Base-by-base conservation (phyloP, 2,329 filamentous ascomycete genomes). In the Diaporthe amygdali region DNA sequence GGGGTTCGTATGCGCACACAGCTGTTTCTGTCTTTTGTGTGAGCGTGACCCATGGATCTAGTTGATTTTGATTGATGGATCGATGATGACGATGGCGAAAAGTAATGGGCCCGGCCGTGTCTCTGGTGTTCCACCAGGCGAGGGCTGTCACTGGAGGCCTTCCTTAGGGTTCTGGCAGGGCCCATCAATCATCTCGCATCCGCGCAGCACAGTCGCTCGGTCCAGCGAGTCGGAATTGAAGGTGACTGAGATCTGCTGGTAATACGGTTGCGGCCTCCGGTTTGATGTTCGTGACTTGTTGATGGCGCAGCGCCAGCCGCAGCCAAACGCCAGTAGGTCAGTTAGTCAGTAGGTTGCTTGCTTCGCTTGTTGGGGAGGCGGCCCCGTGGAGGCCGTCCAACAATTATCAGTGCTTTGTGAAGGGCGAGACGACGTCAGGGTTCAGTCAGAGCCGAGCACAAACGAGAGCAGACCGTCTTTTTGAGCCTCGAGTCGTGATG, bases 221-320 rank as follows among this genome's bases (percentile, higher is more conserved):
- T n/a, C 59, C 59, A 27, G 30, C n/a, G 44, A 64, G 59, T 49
- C 59, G 59, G 59, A 25, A 47, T 47, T 25, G 59, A 37, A 25
- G 30, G 49, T 64, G 59, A 41, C 44, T n/a, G n/a, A n/a, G n/a
- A n/a, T n/a, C n/a, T n/a, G n/a, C n/a, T 17, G 56, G 56, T 63
- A 41, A 30, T n/a, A 64, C 30, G 41, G 14, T 47, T 63, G 59
- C 41, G 59, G 59, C 59, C 59, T 63, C 59, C 59, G 30, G n/a
- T 20, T 63, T 41, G 27, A 47, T 34, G 17, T 37, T 32, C 37
- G 49, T 49, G 59, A 44, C 59, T 63, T 34, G 17, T 37, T 32
- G 22, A 64, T 49, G 59, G 59, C 59, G 59, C 59, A 64, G 59
- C 59, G 32, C 59, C 59, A 49, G 49, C 59, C 59, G 44, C 44